phyloP scores from a whole-genome alignment of 257 asterid species.

The Jacaranda copaia region DNA sequence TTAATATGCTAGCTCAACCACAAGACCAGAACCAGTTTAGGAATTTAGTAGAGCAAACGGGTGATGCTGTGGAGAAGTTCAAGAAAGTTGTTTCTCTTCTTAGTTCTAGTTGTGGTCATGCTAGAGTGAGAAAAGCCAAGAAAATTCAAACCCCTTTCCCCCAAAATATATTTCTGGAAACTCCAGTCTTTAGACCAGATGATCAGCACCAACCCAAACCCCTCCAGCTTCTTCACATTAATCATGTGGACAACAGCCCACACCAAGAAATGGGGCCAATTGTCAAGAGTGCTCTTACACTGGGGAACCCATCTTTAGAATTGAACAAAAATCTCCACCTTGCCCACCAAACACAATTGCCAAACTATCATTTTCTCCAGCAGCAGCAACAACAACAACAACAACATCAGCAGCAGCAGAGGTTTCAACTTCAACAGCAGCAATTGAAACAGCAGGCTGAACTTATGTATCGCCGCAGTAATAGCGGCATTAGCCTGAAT shows the following conservation, averaged over 20 bases:
- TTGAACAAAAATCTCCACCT: slow-evolving; percentile 54
- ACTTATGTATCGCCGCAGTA: slow-evolving; percentile 58
- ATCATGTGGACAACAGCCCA: slow-evolving; percentile 30
- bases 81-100: slow-evolving; percentile 77
- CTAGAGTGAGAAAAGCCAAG: slow-evolving; percentile 72
- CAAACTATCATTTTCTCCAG: slow-evolving; percentile 54
- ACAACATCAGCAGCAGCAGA: slow-evolving; percentile 36
- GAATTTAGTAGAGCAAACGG: slow-evolving; percentile 68
- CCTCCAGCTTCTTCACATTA: slow-evolving; percentile 49
- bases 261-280: slow-evolving; percentile 49
- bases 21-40: slow-evolving; percentile 58
- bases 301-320: slow-evolving; percentile 63
- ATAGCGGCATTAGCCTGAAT: slow-evolving; percentile 81
- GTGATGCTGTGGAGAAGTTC: slow-evolving; percentile 72
- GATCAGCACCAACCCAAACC: slow-evolving; percentile 52
- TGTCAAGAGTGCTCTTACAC: slow-evolving; percentile 52
- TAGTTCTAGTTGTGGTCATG: slow-evolving; percentile 74
- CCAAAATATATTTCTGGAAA: slow-evolving; percentile 65
- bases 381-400: slow-evolving; percentile 17
- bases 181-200: slow-evolving; percentile 46
- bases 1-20: slow-evolving; percentile 62
- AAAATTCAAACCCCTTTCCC: slow-evolving; percentile 59
- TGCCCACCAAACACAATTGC: slow-evolving; percentile 46
- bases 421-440: slow-evolving; percentile 50
- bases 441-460: slow-evolving; percentile 75